Evolutionary conservation across 371 early-diverging fungal species (phyloP).

Genomic region (Mucor sp.): DNA sequence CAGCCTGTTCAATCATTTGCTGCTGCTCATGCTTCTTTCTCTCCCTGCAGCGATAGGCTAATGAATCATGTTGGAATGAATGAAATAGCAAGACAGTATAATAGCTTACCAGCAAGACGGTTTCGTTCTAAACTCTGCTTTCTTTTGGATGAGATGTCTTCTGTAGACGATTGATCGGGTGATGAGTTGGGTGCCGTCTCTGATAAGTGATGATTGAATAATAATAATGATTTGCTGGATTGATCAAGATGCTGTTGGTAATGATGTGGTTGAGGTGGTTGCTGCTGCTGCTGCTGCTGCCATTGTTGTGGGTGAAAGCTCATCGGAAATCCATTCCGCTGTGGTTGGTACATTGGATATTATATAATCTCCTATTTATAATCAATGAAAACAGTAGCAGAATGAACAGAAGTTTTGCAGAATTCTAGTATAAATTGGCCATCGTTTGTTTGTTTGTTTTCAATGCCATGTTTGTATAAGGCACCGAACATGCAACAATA

Average conservation of each 20-base stretch:
- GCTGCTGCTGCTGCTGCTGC: background rate
- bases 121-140: conserved; percentile 11
- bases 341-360: background rate
- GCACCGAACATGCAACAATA: too few species aligned
- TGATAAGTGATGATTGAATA: background rate
- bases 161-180: background rate
- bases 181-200: background rate
- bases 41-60: conserved; percentile 11
- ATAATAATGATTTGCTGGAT: background rate
- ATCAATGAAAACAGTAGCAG: background rate
- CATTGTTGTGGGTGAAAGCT: background rate
- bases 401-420: too few species aligned
- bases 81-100: background rate
- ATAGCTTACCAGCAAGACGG: conserved; percentile 15
- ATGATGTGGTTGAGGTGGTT: background rate
- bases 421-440: too few species aligned
- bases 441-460: too few species aligned
- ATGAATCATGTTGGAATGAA: background rate
- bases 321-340: background rate
- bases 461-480: too few species aligned
- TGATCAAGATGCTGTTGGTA: background rate
- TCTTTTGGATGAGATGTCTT: background rate
- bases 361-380: background rate
- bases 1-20: conserved; percentile 11
- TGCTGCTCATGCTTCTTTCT: conserved; percentile 18